phyloP scores from a whole-genome alignment of 2,329 filamentous ascomycete genomes.

The Aquanectria penicillioides region DNA sequence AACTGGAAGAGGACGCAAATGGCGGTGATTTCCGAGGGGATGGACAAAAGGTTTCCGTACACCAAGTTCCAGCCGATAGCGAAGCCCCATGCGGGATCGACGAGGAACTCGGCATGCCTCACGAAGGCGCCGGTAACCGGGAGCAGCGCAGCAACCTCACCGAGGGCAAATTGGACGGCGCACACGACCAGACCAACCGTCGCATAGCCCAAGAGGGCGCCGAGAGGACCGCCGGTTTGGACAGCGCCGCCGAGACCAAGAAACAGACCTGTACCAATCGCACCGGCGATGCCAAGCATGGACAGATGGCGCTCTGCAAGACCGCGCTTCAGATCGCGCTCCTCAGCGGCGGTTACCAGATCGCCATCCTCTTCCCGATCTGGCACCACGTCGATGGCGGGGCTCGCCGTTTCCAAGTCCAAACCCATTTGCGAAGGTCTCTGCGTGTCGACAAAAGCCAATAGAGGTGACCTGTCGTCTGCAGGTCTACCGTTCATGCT shows the following conservation, averaged over 20 bases:
- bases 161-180: constrained; percentile 60
- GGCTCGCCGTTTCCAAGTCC: constrained; percentile 13
- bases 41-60: constrained; percentile 60
- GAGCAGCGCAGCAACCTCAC: constrained; percentile 59
- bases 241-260: constrained; percentile 55
- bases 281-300: constrained; percentile 63
- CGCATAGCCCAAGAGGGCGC: constrained; percentile 57
- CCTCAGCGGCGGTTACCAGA: constrained; percentile 36
- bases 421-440: constrained; percentile 2
- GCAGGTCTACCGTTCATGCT: constrained; percentile 1
- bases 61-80: constrained; percentile 62
- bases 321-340: constrained; percentile 38
- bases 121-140: constrained; percentile 61
- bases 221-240: constrained; percentile 47
- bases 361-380: constrained; percentile 23
- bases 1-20: constrained; percentile 51
- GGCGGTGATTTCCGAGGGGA: constrained; percentile 62
- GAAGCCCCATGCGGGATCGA: constrained; percentile 66
- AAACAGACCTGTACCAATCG: constrained; percentile 56
- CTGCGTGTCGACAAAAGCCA: constrained; percentile 14
- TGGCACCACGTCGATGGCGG: constrained; percentile 2
- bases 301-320: constrained; percentile 53
- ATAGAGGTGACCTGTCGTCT: constrained; percentile 14
- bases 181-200: constrained; percentile 57
- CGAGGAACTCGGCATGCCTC: constrained; percentile 59